Base-by-base conservation (phyloP, 176 grass and related monocot species). In the Oryza brachyantha region DNA sequence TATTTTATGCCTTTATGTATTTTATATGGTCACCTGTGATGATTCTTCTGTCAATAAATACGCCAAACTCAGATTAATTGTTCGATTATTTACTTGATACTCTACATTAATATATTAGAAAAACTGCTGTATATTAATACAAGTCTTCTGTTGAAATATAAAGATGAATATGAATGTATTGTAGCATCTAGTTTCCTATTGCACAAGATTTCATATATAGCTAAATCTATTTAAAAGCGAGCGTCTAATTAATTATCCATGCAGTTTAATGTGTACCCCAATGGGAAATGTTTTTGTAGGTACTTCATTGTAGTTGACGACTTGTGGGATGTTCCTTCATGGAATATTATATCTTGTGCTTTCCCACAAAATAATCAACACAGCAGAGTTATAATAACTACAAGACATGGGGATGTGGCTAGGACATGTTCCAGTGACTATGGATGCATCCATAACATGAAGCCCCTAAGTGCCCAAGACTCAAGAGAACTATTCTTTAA, bases 221-320 rank as follows among this genome's bases (percentile, higher is more conserved):
- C 17, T 50, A 7, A 21, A 50, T 50, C 5, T 50, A 19, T 50
- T 50, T 19, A 19, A 32, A 32, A 48, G 45, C 0, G 14, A 48
- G 45, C 17, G 16, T 48, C 17, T 17, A 48, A 48, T 2, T 48
- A 42, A 13, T n/a, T n/a, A n/a, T 42, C 40, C 10, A 12, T 42
- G 40, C 40, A 42, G 31, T 32, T 32, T 32, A 42, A 42, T 42
- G 10, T 5, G 0, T 70, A 70, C n/a, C 27, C 13, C 25, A 32
- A 32, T 9, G 13, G 29, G 8, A 12, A 29, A 46, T 73, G 5
- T 35, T 24, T 54, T 73, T 32, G 29, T 50, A 73, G 71, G 31
- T 73, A 55, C 29, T 55, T 73, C 1, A 74, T 74, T 74, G 48
- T 74, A 16, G 55, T 74, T 37, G 71, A 74, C 25, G 71, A 74